Evolutionary conservation across 257 asterid species (phyloP), one percentile per base, ranked within the genome.

Genomic region (Cinchona pubescens): DNA sequence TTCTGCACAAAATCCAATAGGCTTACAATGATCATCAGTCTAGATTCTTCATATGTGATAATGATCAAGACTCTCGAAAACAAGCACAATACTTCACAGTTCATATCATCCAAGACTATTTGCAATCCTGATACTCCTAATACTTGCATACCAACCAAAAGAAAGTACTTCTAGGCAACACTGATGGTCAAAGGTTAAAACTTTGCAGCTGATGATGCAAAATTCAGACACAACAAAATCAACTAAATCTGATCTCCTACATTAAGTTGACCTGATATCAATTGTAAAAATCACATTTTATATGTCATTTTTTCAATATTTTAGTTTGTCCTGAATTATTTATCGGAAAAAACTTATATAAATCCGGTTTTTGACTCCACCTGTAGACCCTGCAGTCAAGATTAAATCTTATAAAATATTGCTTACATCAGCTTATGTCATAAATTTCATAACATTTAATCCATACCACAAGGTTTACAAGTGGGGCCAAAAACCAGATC

Each of bases 1-100:
- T 73, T 75, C 90, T 83, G 71, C 72, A 83, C 73, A 72, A 66
- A 68, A 77, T 64, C 27, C 43, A 75, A 32, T 18, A 38, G 72
- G 56, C 78, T 40, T 38, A 69, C 29, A 77, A 76, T 69, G 12
- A 55, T 55, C 55, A 70, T 27, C 27, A 63, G 76, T 42, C 72
- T n/a, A 63, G 59, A 67, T 42, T 77, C 66, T 67, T 75, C 53
- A 25, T 35, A 42, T 27, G 61, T 25, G 25, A 37, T 12, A 62
- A 55, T 30, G 68, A 77, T 65, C 38, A n/a, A 78, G 35, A 81
- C 75, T 51, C 53, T 78, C 63, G 45, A 48, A 66, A 46, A 42
- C 40, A 67, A 63, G n/a, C 42, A 21, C 60, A 73, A 21, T 5
- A 55, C 63, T 29, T 60, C 55, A 6, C 23, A 21, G 32, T 46